phyloP scores from a whole-genome alignment of 106 monocot genomes.

The Phalaenopsis equestris region DNA sequence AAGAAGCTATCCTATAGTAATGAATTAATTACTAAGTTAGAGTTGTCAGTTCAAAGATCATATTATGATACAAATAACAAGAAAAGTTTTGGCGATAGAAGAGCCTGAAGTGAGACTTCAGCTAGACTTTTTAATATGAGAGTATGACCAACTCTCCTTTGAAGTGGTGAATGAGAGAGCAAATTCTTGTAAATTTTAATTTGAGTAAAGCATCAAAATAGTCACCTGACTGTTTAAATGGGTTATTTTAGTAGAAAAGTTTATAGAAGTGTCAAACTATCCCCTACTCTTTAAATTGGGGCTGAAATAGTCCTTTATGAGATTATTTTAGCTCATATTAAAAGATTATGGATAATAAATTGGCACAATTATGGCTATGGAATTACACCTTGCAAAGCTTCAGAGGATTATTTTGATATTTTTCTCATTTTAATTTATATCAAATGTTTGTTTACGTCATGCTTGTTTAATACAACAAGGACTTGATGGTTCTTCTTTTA shows the following conservation, averaged over 20 bases:
- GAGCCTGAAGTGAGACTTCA: not conserved
- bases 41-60: not conserved
- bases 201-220: no score
- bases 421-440: no score
- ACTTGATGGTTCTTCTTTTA: not conserved
- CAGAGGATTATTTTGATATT: no score
- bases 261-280: no score
- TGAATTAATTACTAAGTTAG: not conserved
- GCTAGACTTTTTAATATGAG: not conserved
- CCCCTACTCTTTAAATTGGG: no score
- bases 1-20: not conserved
- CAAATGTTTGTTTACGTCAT: not conserved
- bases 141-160: not conserved
- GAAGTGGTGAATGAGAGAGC: not conserved
- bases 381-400: no score
- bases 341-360: no score
- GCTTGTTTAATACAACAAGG: not conserved
- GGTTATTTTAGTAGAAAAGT: no score
- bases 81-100: not conserved
- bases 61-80: not conserved
- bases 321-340: no score
- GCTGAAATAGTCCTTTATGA: no score
- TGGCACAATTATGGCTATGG: no score
- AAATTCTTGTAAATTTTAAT: not conserved
- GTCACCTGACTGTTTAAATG: no score